Base-by-base conservation (phyloP, 352 stramenopile genomes). In the Phytophthora hibernalis region DNA sequence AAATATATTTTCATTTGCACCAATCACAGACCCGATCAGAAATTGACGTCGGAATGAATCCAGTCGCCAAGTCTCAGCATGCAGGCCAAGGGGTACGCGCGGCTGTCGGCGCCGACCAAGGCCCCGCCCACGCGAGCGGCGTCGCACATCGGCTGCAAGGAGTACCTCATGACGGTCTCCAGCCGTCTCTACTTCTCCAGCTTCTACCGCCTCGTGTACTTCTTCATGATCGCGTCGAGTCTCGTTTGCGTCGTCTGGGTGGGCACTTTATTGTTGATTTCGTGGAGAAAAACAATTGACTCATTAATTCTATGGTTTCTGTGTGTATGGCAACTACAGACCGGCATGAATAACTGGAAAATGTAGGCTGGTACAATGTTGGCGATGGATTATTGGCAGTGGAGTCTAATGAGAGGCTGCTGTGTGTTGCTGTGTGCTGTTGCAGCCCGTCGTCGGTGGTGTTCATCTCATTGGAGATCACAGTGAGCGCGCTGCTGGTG, bases 161-260 rank as follows among this genome's bases (percentile, higher is more conserved):
- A 95, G 69, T 89, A 93, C 61, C 48, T 79, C 20, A 80, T 91
- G 75, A 89, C 86, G 13, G 73, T 95, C 31, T 81, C 83, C 20
- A 92, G 84, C 48, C 84, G 80, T n/a, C 72, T 95, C 20, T 95
- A 95, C 74, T 95, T 95, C 66, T 95, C 87, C 30, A 78, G 75
- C 54, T 77, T 90, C 62, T 93, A 93, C 57, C 76, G 85, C 2
- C 51, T 88, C 28, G 72, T 93, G 43, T 95, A 93, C 74, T 88
- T 92, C 68, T 80, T 92, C 76, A 95, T 89, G 55, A 80, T 95
- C 50, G 58, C 79, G 18, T 83, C 85, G 15, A 95, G 87, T 54
- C 59, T 88, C 16, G 61, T 89, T 31, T 95, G 87, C 58, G 74
- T 93, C 44, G 72, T 85, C 21, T 95, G 84, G 87, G 85, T 91